Evolutionary conservation across 2,329 filamentous ascomycete genomes (phyloP).

Genomic region (Colletotrichum sojae): DNA sequence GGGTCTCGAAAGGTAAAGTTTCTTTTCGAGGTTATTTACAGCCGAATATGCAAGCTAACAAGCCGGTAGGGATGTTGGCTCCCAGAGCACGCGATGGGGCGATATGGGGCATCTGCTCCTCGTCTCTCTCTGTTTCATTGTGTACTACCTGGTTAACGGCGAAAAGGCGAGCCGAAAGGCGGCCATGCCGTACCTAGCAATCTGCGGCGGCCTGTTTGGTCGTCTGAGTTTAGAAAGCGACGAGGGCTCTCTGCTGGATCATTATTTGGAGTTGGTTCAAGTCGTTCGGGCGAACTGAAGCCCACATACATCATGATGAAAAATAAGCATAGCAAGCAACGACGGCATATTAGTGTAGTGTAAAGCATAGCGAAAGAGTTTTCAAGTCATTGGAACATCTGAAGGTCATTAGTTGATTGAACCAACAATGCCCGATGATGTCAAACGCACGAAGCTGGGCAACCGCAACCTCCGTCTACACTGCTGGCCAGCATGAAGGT

Average conservation of each 20-base stretch:
- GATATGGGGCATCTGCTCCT: conserved; percentile 34
- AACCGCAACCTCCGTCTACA: too few species aligned
- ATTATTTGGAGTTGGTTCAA: conserved; percentile 31
- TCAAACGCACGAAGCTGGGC: too few species aligned
- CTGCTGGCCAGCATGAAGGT: too few species aligned
- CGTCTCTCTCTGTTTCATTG: conserved; percentile 35
- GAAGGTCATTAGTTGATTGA: too few species aligned
- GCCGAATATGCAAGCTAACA: background rate
- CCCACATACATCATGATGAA: background rate
- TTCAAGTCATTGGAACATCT: too few species aligned
- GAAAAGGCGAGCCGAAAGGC: conserved; percentile 18
- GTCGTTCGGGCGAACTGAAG: conserved; percentile 5
- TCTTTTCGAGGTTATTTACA: background rate
- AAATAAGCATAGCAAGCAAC: conserved; percentile 13
- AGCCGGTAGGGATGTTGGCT: conserved; percentile 14
- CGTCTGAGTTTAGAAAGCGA: conserved; percentile 24
- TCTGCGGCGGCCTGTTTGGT: conserved; percentile 30
- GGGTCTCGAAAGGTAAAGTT: conserved; percentile 19
- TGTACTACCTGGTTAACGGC: conserved; percentile 29
- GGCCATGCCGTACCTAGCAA: conserved; percentile 31
- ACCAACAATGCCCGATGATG: too few species aligned
- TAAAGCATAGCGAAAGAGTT: too few species aligned
- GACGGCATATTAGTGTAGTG: conserved; percentile 3
- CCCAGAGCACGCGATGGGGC: conserved; percentile 22
- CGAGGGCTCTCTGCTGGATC: conserved; percentile 25